Evolutionary conservation across 495 filamentous ascomycete genomes (phyloP), one percentile per base, ranked within the genome.

Genomic region (Penicillium diatomitis): DNA sequence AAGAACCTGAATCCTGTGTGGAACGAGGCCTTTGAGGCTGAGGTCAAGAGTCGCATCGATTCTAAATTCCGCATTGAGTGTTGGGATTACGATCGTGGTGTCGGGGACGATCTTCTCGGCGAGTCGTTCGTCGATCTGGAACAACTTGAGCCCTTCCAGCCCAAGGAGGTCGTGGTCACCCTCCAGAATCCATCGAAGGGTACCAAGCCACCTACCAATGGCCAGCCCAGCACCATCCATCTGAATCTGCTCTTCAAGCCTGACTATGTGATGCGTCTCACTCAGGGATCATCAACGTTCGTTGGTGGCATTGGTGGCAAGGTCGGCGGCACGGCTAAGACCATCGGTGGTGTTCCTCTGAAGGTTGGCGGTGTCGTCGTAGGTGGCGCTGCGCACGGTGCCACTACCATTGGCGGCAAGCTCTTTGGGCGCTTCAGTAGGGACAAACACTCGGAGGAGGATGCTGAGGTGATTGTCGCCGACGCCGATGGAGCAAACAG

Each of bases 61-160:
- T 85, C 89, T n/a, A 74, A 90, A 8, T 92, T 97, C 71, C 78
- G 77, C 20, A 84, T 90, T 48, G 83, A 85, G 38, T 79, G 96
- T 5, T 92, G 85, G 61, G 92, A 99, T 62, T 99, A 89, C 83
- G 92, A 99, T 62, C 88, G 95, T 71, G 90, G 83, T 44, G 87
- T 89, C 65, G 88, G 87, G 62, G 87, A 88, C 1, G 92, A 97
- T 68, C 87, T 85, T 58, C 70, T 99, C 8, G 89, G 90, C 35
- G 75, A 73, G 39, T 66, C 86, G 2, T 71, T 72, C n/a, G 89
- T 99, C 55, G 81, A 92, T 62, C 79, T 99, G 8, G 76, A 82
- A 38, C 63, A 76, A 47, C 76, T 97, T n/a, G 87, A 94, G 42
- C 92, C 92, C 0, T 95, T 96, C 70, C 73, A 74, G 61, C 74